Conservation (phyloP, 805 yeast genomes). For the Wilhelminamyces savonicus region DNA sequence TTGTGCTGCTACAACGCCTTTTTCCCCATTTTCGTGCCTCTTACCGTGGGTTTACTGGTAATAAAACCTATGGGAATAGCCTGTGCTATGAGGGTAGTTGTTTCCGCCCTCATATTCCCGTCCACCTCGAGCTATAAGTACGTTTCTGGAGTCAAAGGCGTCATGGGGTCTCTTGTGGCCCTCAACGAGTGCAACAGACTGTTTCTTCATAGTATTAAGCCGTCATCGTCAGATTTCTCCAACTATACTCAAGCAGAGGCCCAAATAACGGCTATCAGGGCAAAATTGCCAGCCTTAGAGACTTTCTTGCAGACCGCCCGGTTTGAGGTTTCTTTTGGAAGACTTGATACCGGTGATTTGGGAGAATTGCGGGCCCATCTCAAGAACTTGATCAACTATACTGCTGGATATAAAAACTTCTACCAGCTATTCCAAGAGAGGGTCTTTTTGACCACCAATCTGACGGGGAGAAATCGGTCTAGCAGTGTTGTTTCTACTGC, state of each 20-base stretch:
- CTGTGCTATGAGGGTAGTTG: constrained; percentile 13
- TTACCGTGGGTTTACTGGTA: constrained; percentile 10
- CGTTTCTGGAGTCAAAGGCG: constrained; percentile 10
- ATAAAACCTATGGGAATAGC: constrained; percentile 20
- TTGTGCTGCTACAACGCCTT: constrained; percentile 18
- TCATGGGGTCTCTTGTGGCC: constrained; percentile 8
- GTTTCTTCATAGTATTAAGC: constrained; percentile 19
- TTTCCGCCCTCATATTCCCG: constrained; percentile 19
- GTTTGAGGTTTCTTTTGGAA: constrained; percentile 20
- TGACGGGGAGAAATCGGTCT: constrained; percentile 2
- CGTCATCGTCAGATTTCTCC: constrained; percentile 17
- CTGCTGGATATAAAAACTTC: constrained; percentile 20
- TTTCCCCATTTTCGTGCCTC: constrained; percentile 21
- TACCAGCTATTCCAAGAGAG: constrained; percentile 21
- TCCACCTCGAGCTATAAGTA: constrained; percentile 17
- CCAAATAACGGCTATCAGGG: constrained; percentile 6
- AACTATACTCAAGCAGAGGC: no score
- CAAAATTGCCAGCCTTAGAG: constrained; percentile 12
- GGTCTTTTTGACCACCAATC: constrained; percentile 12
- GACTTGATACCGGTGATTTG: constrained; percentile 21
- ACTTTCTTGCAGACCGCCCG: constrained; percentile 11
- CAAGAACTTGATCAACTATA: constrained; percentile 15
- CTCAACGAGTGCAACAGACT: constrained; percentile 13
- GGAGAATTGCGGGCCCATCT: constrained; percentile 18
- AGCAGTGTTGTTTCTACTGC: constrained; percentile 1